Conservation (phyloP, 306 rosid species). For the Glycine tomentella region DNA sequence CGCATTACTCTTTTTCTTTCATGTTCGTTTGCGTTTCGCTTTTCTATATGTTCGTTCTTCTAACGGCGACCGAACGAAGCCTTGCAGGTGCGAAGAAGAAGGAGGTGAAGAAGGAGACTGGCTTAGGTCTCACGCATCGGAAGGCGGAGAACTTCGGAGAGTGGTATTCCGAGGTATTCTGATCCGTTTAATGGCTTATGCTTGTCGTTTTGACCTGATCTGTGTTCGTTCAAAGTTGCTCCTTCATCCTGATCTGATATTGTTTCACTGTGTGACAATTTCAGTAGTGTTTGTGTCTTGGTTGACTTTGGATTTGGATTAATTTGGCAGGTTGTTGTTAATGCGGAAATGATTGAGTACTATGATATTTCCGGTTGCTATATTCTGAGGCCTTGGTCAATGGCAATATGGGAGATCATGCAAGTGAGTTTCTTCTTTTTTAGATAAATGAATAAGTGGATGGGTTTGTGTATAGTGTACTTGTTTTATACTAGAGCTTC, state of each 20-base stretch:
- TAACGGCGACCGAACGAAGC: background rate
- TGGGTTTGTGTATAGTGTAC: background rate
- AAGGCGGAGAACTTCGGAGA: conserved; percentile 96
- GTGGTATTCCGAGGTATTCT: conserved; percentile 95
- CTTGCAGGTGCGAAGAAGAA: conserved; percentile 81
- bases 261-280: background rate
- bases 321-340: conserved; percentile 76
- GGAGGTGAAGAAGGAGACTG: conserved; percentile 97
- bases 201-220: background rate
- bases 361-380: conserved; percentile 98
- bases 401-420: conserved; percentile 89
- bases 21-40: background rate
- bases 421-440: conserved; percentile 64
- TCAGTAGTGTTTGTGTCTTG: conserved; percentile 7
- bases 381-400: conserved; percentile 94
- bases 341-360: conserved; percentile 92
- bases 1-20: background rate
- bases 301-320: conserved; percentile 40
- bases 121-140: conserved; percentile 75
- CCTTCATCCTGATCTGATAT: background rate
- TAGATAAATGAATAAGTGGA: background rate
- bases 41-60: background rate
- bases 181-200: background rate
- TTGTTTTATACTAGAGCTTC: background rate
- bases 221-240: background rate